A percentile compares a stretch with the other conserved stretches of the same genome.
phyloP scores from a whole-genome alignment of 208 protist genomes.

The Endotrypanum monterogeii region DNA sequence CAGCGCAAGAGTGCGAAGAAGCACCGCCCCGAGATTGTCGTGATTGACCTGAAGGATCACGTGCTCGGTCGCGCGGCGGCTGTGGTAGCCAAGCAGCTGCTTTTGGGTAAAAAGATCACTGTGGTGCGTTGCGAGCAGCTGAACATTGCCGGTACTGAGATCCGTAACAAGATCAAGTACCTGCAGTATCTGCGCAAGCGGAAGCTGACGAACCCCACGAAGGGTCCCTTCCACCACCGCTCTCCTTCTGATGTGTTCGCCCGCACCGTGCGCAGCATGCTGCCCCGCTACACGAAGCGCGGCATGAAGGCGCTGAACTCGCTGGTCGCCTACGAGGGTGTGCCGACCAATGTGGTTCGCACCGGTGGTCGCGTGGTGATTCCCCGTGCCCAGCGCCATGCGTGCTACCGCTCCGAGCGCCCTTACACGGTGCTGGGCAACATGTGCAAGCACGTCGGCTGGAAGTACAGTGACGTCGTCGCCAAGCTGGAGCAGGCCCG shows the following conservation, averaged over 20 bases:
- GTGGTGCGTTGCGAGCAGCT: constrained; percentile 97
- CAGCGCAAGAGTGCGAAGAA: constrained; percentile 79
- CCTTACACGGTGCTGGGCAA: constrained; percentile 85
- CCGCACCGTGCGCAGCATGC: constrained; percentile 97
- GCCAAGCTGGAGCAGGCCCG: constrained; percentile 79
- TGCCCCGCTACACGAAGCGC: constrained; percentile 94
- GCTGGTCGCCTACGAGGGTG: constrained; percentile 83
- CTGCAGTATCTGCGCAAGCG: constrained; percentile 95
- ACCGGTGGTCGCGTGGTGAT: constrained; percentile 70
- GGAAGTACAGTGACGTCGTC: constrained; percentile 88
- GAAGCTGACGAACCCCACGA: constrained; percentile 97
- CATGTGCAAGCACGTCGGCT: constrained; percentile 90
- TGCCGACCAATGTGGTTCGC: constrained; percentile 72
- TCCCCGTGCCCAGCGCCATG: constrained; percentile 75
- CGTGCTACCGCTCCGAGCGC: constrained; percentile 75
- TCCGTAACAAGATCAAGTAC: constrained; percentile 98
- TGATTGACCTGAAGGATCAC: constrained; percentile 98
- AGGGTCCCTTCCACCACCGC: constrained; percentile 98
- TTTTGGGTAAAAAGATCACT: constrained; percentile 96
- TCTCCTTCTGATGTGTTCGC: constrained; percentile 96
- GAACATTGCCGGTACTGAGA: constrained; percentile 94
- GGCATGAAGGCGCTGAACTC: constrained; percentile 73
- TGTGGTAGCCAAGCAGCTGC: constrained; percentile 97
- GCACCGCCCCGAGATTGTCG: constrained; percentile 88
- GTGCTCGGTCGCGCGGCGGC: constrained; percentile 97